These are phyloP conservation scores for Ascochyta rabiei DNA, from an alignment of 2,329 filamentous ascomycete species.

Conservation along the genomic window DNA sequence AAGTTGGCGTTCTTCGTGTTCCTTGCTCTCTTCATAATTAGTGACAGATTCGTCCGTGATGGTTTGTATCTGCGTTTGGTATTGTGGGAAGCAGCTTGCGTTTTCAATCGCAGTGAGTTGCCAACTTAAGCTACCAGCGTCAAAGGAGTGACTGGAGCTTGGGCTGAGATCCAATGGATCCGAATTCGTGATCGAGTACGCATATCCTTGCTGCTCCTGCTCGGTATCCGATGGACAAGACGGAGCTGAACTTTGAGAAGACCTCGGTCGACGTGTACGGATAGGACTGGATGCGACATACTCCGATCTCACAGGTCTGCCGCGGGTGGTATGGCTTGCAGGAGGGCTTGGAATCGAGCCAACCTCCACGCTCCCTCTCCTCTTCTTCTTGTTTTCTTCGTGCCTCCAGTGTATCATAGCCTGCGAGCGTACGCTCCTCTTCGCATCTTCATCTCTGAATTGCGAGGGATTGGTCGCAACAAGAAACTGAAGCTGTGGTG, in stretches of 20 bases:
- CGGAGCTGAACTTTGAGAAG: not conserved
- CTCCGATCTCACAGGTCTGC: not conserved
- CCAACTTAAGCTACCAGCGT: not conserved
- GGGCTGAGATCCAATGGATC: not conserved
- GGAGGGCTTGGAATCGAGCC: not conserved
- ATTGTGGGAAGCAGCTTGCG: constrained; percentile 1
- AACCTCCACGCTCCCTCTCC: constrained; percentile 2
- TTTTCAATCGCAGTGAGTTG: constrained; percentile 1
- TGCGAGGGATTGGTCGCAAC: constrained; percentile 38
- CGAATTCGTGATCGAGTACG: not conserved
- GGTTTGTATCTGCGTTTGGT: not conserved
- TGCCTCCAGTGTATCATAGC: constrained; percentile 42
- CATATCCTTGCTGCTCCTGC: not conserved
- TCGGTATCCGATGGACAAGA: not conserved
- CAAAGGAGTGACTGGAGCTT: not conserved
- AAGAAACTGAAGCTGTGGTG: constrained; percentile 39
- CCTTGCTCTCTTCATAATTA: constrained; percentile 26
- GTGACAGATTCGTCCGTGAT: constrained; percentile 7
- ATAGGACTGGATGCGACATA: not conserved
- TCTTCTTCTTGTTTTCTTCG: constrained; percentile 17
- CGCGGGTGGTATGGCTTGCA: not conserved
- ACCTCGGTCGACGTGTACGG: not conserved
- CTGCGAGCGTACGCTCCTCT: constrained; percentile 41
- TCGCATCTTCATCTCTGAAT: constrained; percentile 36
- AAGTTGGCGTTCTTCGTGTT: constrained; percentile 23